phyloP scores from a whole-genome alignment of 1,284 basidiomycete species.

The Cryptococcus sp. region DNA sequence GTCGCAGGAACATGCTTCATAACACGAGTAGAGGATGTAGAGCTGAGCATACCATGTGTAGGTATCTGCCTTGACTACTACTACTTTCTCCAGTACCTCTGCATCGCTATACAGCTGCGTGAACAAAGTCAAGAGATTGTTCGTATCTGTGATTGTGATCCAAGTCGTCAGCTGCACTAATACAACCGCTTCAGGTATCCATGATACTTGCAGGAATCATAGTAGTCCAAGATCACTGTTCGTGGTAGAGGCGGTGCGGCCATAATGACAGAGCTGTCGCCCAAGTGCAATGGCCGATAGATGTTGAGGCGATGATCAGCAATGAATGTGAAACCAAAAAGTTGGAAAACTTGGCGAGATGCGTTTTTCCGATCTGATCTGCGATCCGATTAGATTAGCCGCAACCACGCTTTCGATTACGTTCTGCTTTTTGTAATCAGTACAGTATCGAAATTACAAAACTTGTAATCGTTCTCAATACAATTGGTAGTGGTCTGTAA shows the following conservation, averaged over 20 bases:
- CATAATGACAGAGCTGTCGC: neutral
- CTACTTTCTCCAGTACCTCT: constrained; percentile 50
- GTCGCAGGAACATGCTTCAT: neutral
- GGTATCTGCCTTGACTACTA: constrained; percentile 52
- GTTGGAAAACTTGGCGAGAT: neutral
- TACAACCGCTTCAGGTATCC: neutral
- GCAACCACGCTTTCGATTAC: neutral
- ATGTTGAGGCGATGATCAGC: too few relatives aligned
- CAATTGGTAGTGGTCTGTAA: too few relatives aligned
- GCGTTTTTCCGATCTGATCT: neutral
- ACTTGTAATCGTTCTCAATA: too few relatives aligned
- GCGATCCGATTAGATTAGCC: neutral
- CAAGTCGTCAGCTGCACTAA: neutral
- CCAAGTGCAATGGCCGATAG: too few relatives aligned
- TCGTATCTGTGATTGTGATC: constrained; percentile 43
- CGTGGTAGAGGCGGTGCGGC: constrained; percentile 42
- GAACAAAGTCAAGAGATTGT: constrained; percentile 54
- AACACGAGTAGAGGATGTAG: neutral
- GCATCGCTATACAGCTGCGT: constrained; percentile 48
- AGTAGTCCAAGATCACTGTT: constrained; percentile 54
- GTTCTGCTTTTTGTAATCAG: neutral
- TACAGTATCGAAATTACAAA: constrained; percentile 8
- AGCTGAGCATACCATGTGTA: constrained; percentile 45
- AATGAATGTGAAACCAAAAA: neutral
- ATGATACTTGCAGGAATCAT: constrained; percentile 49